Conservation (phyloP, 2,329 filamentous ascomycete species). For the Torrubiella hemipterigena region DNA sequence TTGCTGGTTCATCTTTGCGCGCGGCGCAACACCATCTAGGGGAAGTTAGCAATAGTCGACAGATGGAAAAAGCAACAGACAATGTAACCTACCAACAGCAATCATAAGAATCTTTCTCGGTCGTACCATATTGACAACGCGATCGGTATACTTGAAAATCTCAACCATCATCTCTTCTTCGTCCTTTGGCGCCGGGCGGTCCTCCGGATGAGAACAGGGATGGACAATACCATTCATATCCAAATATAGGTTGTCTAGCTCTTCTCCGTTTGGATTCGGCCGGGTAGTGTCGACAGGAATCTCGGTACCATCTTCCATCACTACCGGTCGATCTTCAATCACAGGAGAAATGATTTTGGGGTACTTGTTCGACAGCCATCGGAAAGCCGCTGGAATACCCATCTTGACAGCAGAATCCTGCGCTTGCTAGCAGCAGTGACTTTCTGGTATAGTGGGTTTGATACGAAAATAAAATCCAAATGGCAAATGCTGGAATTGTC, state of each 20-base stretch:
- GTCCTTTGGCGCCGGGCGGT: slow-evolving; percentile 77
- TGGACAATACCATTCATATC: slow-evolving; percentile 99
- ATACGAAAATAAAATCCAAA: too few relatives aligned
- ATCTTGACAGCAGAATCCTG: slow-evolving; percentile 39
- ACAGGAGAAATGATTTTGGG: slow-evolving; percentile 94
- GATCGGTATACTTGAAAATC: slow-evolving; percentile 96
- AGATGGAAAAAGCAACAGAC: neutral
- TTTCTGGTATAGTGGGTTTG: too few relatives aligned
- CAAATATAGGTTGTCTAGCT: slow-evolving; percentile 94
- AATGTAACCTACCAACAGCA: slow-evolving; percentile 67
- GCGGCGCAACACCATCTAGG: slow-evolving; percentile 84
- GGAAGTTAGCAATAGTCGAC: slow-evolving; percentile 13
- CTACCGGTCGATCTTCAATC: slow-evolving; percentile 70
- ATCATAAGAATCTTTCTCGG: slow-evolving; percentile 95
- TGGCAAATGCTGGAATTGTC: too few relatives aligned
- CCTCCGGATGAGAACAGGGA: slow-evolving; percentile 95
- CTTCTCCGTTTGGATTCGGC: slow-evolving; percentile 92
- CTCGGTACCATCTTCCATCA: slow-evolving; percentile 66
- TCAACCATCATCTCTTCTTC: slow-evolving; percentile 99
- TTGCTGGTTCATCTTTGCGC: slow-evolving; percentile 99
- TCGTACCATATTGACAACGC: slow-evolving; percentile 96
- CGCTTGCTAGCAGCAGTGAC: too few relatives aligned
- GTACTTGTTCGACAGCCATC: slow-evolving; percentile 95
- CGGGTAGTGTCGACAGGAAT: slow-evolving; percentile 77
- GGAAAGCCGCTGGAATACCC: slow-evolving; percentile 91